Base-by-base conservation (phyloP, 257 asterid species). In the Galeopsis tetrahit region DNA sequence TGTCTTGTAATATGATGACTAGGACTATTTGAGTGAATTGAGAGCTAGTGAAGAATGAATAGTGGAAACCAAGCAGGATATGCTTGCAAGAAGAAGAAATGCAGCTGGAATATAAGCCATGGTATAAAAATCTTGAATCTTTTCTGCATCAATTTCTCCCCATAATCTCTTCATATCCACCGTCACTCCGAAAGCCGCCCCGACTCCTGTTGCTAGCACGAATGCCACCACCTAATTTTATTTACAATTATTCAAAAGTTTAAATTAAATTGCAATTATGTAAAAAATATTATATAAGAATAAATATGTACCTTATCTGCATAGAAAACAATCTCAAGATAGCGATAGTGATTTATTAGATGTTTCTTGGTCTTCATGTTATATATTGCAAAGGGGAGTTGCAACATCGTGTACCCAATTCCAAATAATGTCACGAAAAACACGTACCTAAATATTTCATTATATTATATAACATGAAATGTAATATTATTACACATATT, bases 151-250 rank as follows among this genome's bases (percentile, higher is more conserved):
- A 51, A 10, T 10, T 5, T 51, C 57, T 14, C 57, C 55, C 14
- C n/a, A 31, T 6, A 0, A 5, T 3, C 35, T 56, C 62, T 66
- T 77, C 48, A 77, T 33, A 32, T 81, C 85, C 48, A 77, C 6
- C 0, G 85, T 81, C n/a, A 69, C 56, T 5, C 85, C 85, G 60
- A 81, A 77, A 35, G 66, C 73, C 11, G 85, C 82, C n/a, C 82
- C 85, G 2, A 59, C 85, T 42, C 80, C 80, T 0, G 75, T 77
- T 46, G 85, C 80, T n/a, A 81, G 69, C 1, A 81, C 7, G 0
- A 73, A 65, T 0, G 57, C 57, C 57, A 64, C 39, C 61, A 80
- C 48, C 74, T 69, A 1, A 6, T 21, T 21, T 21, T 21, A 21
- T 21, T 21, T 21, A 21, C 28, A 21, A 21, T 21, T 21, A 21